A percentile compares a stretch with the other conserved stretches of the same genome.
These are phyloP conservation scores for Boletus tomentosulus DNA, from an alignment of 768 basidiomycete species.

Conservation along the genomic window DNA sequence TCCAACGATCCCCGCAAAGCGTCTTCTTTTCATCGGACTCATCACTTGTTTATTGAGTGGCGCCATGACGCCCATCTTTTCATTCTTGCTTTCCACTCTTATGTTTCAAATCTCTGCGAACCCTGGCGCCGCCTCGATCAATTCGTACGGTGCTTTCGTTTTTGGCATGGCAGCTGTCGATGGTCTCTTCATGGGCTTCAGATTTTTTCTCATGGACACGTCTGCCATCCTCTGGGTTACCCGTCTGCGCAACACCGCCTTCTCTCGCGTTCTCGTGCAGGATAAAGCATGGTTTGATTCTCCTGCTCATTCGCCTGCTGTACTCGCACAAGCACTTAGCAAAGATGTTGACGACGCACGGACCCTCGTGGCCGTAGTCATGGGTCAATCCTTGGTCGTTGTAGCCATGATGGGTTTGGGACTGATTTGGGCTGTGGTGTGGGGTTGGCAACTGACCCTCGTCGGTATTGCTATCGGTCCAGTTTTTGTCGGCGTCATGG, in stretches of 20 bases:
- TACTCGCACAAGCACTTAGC: slow-evolving; percentile 70
- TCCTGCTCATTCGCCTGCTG: slow-evolving; percentile 50
- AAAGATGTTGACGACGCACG: slow-evolving; percentile 91
- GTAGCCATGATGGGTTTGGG: slow-evolving; percentile 78
- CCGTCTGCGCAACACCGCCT: slow-evolving; percentile 52
- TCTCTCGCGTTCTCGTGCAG: slow-evolving; percentile 62
- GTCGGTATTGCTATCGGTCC: slow-evolving; percentile 86
- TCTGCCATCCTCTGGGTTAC: slow-evolving; percentile 74
- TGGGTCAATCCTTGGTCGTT: slow-evolving; percentile 72
- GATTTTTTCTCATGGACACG: slow-evolving; percentile 79
- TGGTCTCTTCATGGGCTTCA: slow-evolving; percentile 68
- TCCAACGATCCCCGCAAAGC: slow-evolving; percentile 73
- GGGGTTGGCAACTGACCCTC: slow-evolving; percentile 91
- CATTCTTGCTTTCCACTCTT: slow-evolving; percentile 79
- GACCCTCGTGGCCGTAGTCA: slow-evolving; percentile 65
- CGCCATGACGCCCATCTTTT: slow-evolving; percentile 88
- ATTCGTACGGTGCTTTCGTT: slow-evolving; percentile 67
- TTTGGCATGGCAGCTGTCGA: slow-evolving; percentile 73
- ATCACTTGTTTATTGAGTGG: slow-evolving; percentile 68
- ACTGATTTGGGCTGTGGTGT: slow-evolving; percentile 81
- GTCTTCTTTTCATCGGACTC: slow-evolving; percentile 65
- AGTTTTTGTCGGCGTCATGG: slow-evolving; percentile 72
- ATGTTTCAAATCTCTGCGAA: slow-evolving; percentile 72
- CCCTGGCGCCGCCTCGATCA: slow-evolving; percentile 62
- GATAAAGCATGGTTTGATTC: slow-evolving; percentile 88